Percentiles rank a stretch among this genome's conserved stretches.
These are phyloP conservation scores for Juncus effusus DNA, from an alignment of 176 grass and related monocot species.

Conservation along the genomic window DNA sequence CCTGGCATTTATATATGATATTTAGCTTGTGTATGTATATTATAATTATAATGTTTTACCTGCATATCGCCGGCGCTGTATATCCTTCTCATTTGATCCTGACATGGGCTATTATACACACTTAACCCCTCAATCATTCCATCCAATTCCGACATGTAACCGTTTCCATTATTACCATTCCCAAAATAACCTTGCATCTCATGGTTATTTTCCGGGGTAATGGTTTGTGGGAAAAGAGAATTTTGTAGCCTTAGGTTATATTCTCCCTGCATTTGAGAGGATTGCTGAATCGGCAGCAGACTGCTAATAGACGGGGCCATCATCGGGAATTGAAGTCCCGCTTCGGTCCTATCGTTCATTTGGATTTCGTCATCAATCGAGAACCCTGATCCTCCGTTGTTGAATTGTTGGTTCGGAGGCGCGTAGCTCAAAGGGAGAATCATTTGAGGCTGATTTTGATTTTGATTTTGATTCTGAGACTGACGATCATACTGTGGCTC, in stretches of 20 bases:
- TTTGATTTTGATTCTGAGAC: not conserved
- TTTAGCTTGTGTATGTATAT: slow-evolving; percentile 1
- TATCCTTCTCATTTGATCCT: slow-evolving; percentile 42
- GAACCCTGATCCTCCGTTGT: slow-evolving; percentile 6
- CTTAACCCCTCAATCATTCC: slow-evolving; percentile 52
- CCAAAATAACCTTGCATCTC: slow-evolving; percentile 43
- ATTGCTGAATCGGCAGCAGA: slow-evolving; percentile 34
- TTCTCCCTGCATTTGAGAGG: slow-evolving; percentile 34
- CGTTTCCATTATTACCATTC: slow-evolving; percentile 27
- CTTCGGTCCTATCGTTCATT: slow-evolving; percentile 33
- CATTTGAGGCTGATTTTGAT: slow-evolving; percentile 14
- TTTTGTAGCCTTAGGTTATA: slow-evolving; percentile 56
- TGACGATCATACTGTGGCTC: slow-evolving; percentile 1
- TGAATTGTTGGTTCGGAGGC: slow-evolving; percentile 31
- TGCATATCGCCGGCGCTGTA: slow-evolving; percentile 48
- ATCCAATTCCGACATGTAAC: slow-evolving; percentile 37
- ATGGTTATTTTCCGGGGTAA: slow-evolving; percentile 29
- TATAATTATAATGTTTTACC: slow-evolving; percentile 33
- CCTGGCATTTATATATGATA: not conserved
- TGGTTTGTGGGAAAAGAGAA: slow-evolving; percentile 36
- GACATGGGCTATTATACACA: slow-evolving; percentile 28
- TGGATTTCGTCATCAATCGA: slow-evolving; percentile 41
- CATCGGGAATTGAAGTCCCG: slow-evolving; percentile 37
- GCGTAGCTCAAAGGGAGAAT: slow-evolving; percentile 31
- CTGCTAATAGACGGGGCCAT: slow-evolving; percentile 17